Evolutionary conservation across 2,329 filamentous ascomycete genomes (phyloP).

Genomic region (Conoideocrella luteorostrata): DNA sequence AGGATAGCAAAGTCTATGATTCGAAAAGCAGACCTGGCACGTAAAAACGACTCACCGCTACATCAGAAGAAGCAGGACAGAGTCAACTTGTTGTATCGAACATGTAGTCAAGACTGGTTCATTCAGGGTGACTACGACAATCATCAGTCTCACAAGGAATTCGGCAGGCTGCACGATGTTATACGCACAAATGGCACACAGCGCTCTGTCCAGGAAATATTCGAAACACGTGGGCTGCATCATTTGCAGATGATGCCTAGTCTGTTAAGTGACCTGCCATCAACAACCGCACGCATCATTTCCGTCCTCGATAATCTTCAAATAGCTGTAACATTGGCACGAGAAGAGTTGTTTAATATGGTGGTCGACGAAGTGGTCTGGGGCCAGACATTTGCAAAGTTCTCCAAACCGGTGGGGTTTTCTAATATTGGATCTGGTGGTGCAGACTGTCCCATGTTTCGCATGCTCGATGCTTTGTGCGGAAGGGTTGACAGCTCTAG

Average conservation of each 20-base stretch:
- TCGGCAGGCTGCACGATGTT: background rate
- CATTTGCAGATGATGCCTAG: background rate
- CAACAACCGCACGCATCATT: background rate
- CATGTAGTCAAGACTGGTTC: background rate
- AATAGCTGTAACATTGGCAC: background rate
- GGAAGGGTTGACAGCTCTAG: background rate
- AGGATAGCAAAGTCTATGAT: background rate
- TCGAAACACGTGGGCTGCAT: no score
- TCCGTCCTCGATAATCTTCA: background rate
- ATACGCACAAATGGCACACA: background rate
- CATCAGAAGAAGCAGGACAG: background rate
- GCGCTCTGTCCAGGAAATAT: no score
- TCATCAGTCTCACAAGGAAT: background rate
- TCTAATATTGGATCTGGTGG: background rate
- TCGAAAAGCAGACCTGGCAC: background rate
- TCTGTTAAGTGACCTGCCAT: background rate
- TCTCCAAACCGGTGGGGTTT: background rate
- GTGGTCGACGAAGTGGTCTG: background rate
- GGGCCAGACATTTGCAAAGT: background rate
- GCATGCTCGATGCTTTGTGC: background rate
- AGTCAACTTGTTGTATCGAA: background rate
- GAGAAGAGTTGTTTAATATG: background rate
- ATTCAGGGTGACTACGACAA: background rate
- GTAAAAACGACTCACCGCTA: background rate
- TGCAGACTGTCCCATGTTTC: background rate